Percentiles rank a stretch among this genome's conserved stretches.
Evolutionary conservation across 1,284 basidiomycete species (phyloP).

Genomic region (Leccinum holopus): DNA sequence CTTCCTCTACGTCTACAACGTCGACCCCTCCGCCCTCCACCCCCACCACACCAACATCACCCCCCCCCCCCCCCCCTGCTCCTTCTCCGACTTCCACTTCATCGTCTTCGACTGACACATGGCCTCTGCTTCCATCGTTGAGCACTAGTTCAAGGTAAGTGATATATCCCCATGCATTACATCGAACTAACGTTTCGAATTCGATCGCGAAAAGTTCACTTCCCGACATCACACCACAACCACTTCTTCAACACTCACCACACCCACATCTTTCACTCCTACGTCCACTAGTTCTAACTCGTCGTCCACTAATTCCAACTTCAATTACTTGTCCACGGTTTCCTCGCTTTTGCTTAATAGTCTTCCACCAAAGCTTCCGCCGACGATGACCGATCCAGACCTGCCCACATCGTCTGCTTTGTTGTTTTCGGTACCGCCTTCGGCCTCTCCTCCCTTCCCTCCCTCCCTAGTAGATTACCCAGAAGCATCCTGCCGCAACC

Average conservation of each 20-base stretch:
- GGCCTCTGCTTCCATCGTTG: conserved; percentile 2
- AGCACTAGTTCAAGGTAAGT: conserved; percentile 14
- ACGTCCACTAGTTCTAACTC: conserved; percentile 14
- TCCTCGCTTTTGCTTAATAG: conserved; percentile 44
- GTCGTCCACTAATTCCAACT: conserved; percentile 26
- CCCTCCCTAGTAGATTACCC: conserved; percentile 61
- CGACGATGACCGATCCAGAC: conserved; percentile 53
- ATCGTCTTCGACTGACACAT: not conserved
- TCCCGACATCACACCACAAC: not conserved
- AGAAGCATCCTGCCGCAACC: conserved; percentile 54
- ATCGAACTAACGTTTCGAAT: conserved; percentile 11
- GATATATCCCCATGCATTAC: not conserved
- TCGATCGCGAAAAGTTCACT: conserved; percentile 34
- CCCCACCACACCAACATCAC: not conserved
- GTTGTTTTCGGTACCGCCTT: conserved; percentile 20
- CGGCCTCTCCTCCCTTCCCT: conserved; percentile 36
- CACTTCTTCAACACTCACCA: not conserved
- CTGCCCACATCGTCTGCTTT: conserved; percentile 45
- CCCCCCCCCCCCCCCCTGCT: not conserved
- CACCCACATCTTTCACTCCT: conserved; percentile 18
- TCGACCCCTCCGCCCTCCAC: not conserved
- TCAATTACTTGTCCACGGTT: conserved; percentile 40
- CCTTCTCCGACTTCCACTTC: not conserved
- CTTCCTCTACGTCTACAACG: not conserved
- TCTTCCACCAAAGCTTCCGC: conserved; percentile 26